Base-by-base conservation (phyloP, 768 basidiomycete genomes). In the Vararia minispora region DNA sequence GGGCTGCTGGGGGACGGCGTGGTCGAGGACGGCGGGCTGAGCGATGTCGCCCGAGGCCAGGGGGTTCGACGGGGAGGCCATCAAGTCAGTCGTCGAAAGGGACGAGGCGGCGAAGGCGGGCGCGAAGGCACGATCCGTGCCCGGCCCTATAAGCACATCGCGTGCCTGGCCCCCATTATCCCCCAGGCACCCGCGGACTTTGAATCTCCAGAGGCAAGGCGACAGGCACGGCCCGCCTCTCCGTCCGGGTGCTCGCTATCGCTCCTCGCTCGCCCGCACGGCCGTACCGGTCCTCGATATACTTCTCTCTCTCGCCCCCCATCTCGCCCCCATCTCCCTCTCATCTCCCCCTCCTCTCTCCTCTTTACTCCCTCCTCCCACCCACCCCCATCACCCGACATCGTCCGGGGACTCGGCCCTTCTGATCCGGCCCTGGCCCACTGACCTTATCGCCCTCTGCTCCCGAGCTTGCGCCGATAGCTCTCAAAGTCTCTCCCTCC, bases 1-100 rank as follows among this genome's bases (percentile, higher is more conserved):
- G 45, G 55, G 33, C 40, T 48, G 40, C 44, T 53, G 8, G 43
- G 31, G 0, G 41, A 62, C 58, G 43, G 63, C n/a, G n/a, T n/a
- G n/a, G n/a, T n/a, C n/a, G n/a, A n/a, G n/a, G n/a, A n/a, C n/a
- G n/a, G n/a, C n/a, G n/a, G n/a, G n/a, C n/a, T n/a, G n/a, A n/a
- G n/a, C n/a, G 20, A 33, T 28, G 42, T n/a, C 39, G 35, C 14
- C 11, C 6, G 20, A 28, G 33, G 9, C 21, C 4, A 1, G 42
- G 43, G 3, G 36, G 25, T 22, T 37, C 44, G 27, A 45, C 35
- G 10, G 41, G 43, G 11, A 35, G 31, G 18, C 35, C 35, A 32
- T 43, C 42, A 28, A 42, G 40, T 37, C 35, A 33, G 41, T 45
- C 40, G 11, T 35, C 31, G 31, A 14, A 13, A 14, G 6, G 9